Conservation (phyloP, 2,329 filamentous ascomycete species). For the Pyrenophora graminea region DNA sequence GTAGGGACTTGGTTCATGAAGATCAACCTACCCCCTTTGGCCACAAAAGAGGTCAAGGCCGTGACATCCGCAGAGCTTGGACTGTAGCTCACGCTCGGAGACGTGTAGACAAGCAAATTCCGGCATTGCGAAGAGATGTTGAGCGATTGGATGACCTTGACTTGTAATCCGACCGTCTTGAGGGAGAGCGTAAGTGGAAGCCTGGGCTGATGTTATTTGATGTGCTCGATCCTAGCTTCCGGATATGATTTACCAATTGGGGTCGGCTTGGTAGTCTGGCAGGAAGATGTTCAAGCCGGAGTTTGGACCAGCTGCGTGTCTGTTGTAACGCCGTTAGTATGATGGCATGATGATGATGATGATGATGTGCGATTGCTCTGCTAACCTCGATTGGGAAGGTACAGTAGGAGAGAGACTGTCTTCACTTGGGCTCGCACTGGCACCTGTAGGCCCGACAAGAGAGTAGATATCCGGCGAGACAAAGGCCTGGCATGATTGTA, state of each 20-base stretch:
- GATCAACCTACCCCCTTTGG: constrained; percentile 9
- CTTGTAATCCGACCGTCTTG: constrained; percentile 11
- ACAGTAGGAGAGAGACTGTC: constrained; percentile 4
- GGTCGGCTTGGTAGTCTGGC: constrained; percentile 6
- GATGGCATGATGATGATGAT: not conserved
- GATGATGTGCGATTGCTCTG: not conserved
- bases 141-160: constrained; percentile 7
- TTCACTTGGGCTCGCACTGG: not conserved
- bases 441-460: constrained; percentile 2
- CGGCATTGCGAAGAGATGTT: constrained; percentile 7
- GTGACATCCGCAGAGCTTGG: constrained; percentile 6
- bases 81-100: constrained; percentile 9
- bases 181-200: constrained; percentile 7
- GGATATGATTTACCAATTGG: constrained; percentile 4
- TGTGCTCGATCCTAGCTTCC: too few relatives aligned
- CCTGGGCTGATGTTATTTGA: not conserved
- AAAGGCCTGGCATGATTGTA: constrained; percentile 11
- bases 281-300: constrained; percentile 9
- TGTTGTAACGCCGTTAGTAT: not conserved
- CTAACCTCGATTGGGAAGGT: constrained; percentile 10
- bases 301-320: constrained; percentile 5
- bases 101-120: constrained; percentile 8
- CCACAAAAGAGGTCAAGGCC: constrained; percentile 6
- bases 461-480: constrained; percentile 11
- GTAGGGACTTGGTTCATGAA: constrained; percentile 12